Conservation (phyloP, 345 rosid genomes). For the Cardamine resedifolia region DNA sequence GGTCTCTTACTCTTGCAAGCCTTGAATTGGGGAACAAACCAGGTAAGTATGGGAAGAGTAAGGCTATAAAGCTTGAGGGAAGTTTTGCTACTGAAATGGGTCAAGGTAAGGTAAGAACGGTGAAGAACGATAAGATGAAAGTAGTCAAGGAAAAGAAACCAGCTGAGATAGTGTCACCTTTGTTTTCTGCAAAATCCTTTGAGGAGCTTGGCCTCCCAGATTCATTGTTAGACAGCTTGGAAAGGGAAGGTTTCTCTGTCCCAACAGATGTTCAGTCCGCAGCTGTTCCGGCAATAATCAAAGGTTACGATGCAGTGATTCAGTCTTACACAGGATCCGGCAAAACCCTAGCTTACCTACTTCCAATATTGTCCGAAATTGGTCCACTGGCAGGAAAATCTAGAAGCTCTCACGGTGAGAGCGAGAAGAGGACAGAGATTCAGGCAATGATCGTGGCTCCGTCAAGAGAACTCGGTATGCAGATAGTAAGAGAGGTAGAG, state of each 20-base stretch:
- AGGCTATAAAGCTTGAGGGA: constrained; percentile 35
- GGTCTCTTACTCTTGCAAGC: constrained; percentile 66
- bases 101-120: constrained; percentile 42
- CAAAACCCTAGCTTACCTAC: constrained; percentile 88
- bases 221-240: constrained; percentile 59
- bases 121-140: constrained; percentile 40
- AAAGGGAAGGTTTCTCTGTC: constrained; percentile 62
- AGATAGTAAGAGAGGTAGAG: constrained; percentile 88
- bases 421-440: constrained; percentile 55
- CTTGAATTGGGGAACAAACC: constrained; percentile 48
- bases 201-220: constrained; percentile 86
- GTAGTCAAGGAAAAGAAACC: constrained; percentile 42
- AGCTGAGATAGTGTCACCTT: constrained; percentile 50
- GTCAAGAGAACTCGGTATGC: constrained; percentile 95
- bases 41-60: constrained; percentile 31
- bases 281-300: constrained; percentile 73
- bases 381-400: constrained; percentile 61
- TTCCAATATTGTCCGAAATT: constrained; percentile 74
- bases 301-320: constrained; percentile 75
- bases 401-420: constrained; percentile 37
- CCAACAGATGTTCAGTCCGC: constrained; percentile 92
- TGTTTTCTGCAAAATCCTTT: constrained; percentile 77
- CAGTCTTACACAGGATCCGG: constrained; percentile 96
- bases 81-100: constrained; percentile 35
- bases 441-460: constrained; percentile 95